Conservation (phyloP, 2,329 filamentous ascomycete genomes). For the Penicillium expansum region DNA sequence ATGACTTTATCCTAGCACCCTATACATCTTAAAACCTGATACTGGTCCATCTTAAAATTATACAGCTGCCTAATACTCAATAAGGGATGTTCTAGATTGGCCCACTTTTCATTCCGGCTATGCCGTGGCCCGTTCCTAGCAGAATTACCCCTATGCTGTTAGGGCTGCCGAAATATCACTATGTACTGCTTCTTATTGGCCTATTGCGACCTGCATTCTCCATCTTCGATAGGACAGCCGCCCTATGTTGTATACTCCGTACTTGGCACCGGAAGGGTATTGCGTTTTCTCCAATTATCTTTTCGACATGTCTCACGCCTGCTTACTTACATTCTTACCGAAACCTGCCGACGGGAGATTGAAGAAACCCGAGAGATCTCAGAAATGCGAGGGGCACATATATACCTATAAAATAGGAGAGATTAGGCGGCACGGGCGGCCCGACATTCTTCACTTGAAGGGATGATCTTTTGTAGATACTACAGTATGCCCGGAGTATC, state of each 20-base stretch:
- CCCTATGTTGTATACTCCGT: not conserved
- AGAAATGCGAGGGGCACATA: not conserved
- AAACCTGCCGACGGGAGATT: not conserved
- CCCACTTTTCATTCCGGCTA: constrained; percentile 22
- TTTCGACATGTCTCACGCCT: not conserved
- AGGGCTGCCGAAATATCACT: constrained; percentile 6
- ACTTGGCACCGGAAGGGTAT: constrained; percentile 1
- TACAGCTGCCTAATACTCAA: not conserved
- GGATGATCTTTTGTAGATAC: not conserved
- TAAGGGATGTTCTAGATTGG: constrained; percentile 10
- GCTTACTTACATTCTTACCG: not conserved
- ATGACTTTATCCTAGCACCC: not conserved
- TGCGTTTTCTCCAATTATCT: not conserved
- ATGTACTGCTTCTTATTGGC: not conserved
- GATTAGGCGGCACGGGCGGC: not conserved
- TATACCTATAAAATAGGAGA: not conserved
- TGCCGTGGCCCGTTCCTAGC: constrained; percentile 21
- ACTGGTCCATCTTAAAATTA: not conserved
- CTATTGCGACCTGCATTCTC: not conserved
- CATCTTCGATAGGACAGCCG: not conserved
- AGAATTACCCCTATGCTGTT: constrained; percentile 8
- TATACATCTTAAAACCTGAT: not conserved
- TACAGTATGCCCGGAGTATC: not conserved
- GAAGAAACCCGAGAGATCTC: not conserved
- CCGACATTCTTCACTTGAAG: not conserved